A percentile compares a stretch with the other conserved stretches of the same genome.
Evolutionary conservation across 208 protist species (phyloP).

Genomic region (Trypanosoma conorhini): DNA sequence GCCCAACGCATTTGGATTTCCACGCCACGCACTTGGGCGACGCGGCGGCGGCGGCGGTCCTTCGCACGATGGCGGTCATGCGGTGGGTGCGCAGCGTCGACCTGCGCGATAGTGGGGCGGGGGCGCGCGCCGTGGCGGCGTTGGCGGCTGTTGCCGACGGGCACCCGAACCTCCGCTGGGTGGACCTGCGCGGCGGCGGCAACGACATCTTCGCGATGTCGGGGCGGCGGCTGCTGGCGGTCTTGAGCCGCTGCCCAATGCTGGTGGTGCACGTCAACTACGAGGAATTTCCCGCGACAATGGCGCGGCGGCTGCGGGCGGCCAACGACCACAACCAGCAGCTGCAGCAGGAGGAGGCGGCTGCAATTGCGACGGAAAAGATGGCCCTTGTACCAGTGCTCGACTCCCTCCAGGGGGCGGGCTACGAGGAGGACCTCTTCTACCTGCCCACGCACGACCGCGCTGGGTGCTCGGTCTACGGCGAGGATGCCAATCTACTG

Average conservation of each 20-base stretch:
- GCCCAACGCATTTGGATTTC: conserved; percentile 46
- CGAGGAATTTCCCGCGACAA: conserved; percentile 32
- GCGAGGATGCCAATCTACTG: conserved; percentile 16
- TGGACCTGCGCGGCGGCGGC: conserved; percentile 35
- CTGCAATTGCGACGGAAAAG: conserved; percentile 10
- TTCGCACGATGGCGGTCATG: conserved; percentile 63
- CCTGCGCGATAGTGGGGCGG: conserved; percentile 48
- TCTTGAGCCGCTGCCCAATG: conserved; percentile 21
- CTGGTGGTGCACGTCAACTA: conserved; percentile 36
- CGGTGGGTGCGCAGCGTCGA: conserved; percentile 61
- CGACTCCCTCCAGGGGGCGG: conserved; percentile 5
- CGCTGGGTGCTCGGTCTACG: conserved; percentile 30
- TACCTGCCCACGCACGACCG: conserved; percentile 21
- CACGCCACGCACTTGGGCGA: conserved; percentile 68
- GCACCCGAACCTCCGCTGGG: conserved; percentile 32
- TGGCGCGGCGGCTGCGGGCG: conserved; percentile 26
- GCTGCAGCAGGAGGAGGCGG: conserved; percentile 12
- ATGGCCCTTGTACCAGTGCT: conserved; percentile 3
- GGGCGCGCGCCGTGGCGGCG: conserved; percentile 30
- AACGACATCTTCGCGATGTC: conserved; percentile 47
- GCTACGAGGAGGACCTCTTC: conserved; percentile 29
- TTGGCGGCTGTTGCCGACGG: conserved; percentile 29
- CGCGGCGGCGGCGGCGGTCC: conserved; percentile 55
- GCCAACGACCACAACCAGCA: conserved; percentile 7
- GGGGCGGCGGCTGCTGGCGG: conserved; percentile 31